Base-by-base conservation (phyloP, 2,329 filamentous ascomycete genomes). In the Cercospora berteroae region DNA sequence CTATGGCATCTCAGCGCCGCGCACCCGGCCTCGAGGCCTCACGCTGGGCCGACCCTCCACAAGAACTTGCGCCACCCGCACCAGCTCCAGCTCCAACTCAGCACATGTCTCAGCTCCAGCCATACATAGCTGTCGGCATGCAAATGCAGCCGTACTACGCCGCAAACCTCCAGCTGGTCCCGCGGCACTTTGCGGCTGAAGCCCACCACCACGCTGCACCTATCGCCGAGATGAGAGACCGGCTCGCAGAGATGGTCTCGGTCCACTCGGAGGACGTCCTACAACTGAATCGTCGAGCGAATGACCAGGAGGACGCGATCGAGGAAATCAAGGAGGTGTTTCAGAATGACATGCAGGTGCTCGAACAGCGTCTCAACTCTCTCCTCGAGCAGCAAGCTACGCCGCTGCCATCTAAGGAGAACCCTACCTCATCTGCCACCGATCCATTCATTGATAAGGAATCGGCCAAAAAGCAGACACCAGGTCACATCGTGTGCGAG, bases 261-360 rank as follows among this genome's bases (percentile, higher is more conserved):
- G 3, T 27, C 2, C 48, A 27, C 48, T 55, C 29, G 2, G 13
- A 63, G 13, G 71, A 73, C 33, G 55, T 69, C 4, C 60, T 59
- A 0, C 48, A 60, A 18, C 42, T 71, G 10, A 65, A 67, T 18
- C 64, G 60, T 16, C 29, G 33, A 9, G 62, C 44, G 2, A 60
- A 67, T 7, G 10, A 66, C 29, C 68, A 63, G 25, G 48, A 52
- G 1, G 31, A 63, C 29, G 67, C 67, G 25, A 48, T 70, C 50
- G 62, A 64, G 18, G 27, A 63, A 1, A 60, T 70, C 4, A 66
- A 67, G 13, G 27, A 66, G 42, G 27, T 18, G 1, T 52, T 67
- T 13, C 10, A 39, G 16, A 61, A 56, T 10, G 72, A 73, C 29
- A 16, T 73, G 5, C 69, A 44, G 4, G 33, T 52, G 7, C 36